A percentile compares a stretch with the other conserved stretches of the same genome.
These are phyloP conservation scores for Talaromyces funiculosus DNA, from an alignment of 2,329 filamentous ascomycete species.

Conservation along the genomic window DNA sequence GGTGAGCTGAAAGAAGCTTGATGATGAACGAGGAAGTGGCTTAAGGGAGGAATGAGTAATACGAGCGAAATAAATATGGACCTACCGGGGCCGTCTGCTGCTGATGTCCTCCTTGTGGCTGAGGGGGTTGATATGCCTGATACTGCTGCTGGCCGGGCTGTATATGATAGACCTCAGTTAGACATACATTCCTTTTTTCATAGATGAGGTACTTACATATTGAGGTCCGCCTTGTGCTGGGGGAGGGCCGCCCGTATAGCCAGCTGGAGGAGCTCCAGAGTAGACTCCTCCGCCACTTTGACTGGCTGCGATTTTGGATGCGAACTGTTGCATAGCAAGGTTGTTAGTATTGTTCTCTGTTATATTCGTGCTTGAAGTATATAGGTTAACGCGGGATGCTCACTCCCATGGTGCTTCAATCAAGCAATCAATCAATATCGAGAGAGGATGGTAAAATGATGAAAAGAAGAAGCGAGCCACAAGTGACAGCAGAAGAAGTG, in stretches of 20 bases:
- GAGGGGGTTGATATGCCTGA: conserved; percentile 49
- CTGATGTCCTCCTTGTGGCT: conserved; percentile 16
- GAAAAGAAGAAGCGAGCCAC: neutral
- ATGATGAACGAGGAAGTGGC: conserved; percentile 7
- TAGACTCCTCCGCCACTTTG: conserved; percentile 28
- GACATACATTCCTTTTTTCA: neutral
- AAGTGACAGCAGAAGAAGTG: neutral
- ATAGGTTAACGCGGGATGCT: neutral
- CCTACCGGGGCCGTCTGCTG: conserved; percentile 30
- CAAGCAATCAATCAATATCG: neutral
- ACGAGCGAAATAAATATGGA: conserved; percentile 10
- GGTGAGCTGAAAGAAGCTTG: neutral
- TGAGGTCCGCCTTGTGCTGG: conserved; percentile 29
- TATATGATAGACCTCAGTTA: neutral
- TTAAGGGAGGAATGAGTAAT: conserved; percentile 9
- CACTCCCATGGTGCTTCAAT: neutral
- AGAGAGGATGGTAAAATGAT: neutral
- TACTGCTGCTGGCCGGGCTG: conserved; percentile 34
- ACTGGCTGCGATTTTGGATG: conserved; percentile 35
- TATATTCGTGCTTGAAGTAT: neutral
- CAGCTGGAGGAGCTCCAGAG: conserved; percentile 31
- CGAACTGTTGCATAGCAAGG: conserved; percentile 25
- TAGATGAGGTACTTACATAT: conserved; percentile 46
- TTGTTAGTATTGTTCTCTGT: neutral
- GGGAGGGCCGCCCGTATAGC: conserved; percentile 35